Percentiles rank a stretch among this genome's conserved stretches.
phyloP scores from a whole-genome alignment of 257 asterid genomes.

The Petunia secreta region DNA sequence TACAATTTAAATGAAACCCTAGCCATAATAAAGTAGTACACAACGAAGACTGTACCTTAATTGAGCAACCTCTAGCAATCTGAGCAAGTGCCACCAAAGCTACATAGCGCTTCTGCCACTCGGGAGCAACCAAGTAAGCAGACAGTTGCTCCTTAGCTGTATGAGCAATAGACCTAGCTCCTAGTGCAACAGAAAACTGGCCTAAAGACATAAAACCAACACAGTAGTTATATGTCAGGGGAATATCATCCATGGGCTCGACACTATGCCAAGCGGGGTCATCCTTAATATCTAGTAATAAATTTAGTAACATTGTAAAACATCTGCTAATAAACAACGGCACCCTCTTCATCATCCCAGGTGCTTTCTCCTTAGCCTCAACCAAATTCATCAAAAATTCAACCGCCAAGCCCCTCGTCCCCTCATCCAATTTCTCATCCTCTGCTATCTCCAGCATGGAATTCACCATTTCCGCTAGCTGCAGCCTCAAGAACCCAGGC shows the following conservation, averaged over 20 bases:
- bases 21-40: too few species aligned
- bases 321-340: constrained; percentile 50
- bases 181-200: constrained; percentile 78
- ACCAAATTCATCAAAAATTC: constrained; percentile 68
- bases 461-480: constrained; percentile 80
- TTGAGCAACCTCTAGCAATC: constrained; percentile 88
- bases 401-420: constrained; percentile 78
- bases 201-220: constrained; percentile 94
- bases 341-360: constrained; percentile 95
- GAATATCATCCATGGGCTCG: constrained; percentile 80
- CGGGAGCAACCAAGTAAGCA: constrained; percentile 69
- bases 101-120: constrained; percentile 91
- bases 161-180: constrained; percentile 87
- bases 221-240: constrained; percentile 77
- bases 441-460: constrained; percentile 89
- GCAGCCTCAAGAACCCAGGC: constrained; percentile 80
- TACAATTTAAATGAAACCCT: too few species aligned
- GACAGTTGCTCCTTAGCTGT: constrained; percentile 89
- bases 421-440: constrained; percentile 81
- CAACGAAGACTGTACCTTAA: constrained; percentile 31
- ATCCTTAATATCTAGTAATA: constrained; percentile 42
- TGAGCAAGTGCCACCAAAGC: constrained; percentile 96
- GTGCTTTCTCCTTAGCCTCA: constrained; percentile 89
- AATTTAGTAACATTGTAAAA: too few species aligned
- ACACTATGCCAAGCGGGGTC: constrained; percentile 94